A percentile compares a stretch with the other conserved stretches of the same genome.
Conservation (phyloP, 257 asterid genomes). For the Thymus mandschuricus region DNA sequence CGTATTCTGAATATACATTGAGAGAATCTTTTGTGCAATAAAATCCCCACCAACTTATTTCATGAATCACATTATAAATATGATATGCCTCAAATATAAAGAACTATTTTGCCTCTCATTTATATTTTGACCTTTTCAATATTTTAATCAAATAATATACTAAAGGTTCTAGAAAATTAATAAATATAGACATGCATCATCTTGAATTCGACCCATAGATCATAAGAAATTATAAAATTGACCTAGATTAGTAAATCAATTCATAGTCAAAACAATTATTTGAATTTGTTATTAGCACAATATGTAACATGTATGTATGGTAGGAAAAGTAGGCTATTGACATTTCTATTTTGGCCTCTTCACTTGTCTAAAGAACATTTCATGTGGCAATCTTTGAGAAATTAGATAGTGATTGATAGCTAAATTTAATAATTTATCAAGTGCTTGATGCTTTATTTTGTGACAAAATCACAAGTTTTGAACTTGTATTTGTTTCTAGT, state of each 20-base stretch:
- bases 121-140: not conserved
- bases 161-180: too few relatives aligned
- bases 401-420: constrained; percentile 29
- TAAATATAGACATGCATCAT: not conserved
- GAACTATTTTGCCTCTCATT: not conserved
- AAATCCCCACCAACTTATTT: not conserved
- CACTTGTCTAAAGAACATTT: constrained; percentile 19
- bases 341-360: constrained; percentile 30
- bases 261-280: constrained; percentile 29
- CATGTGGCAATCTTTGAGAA: not conserved
- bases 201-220: not conserved
- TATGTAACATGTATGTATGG: constrained; percentile 17
- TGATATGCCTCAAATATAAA: too few relatives aligned
- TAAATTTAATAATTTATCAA: constrained; percentile 8
- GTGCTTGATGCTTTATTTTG: not conserved
- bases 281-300: constrained; percentile 21
- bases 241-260: not conserved
- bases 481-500: constrained; percentile 17
- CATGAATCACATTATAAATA: not conserved
- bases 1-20: too few relatives aligned
- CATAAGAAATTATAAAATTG: too few relatives aligned
- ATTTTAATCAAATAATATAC: not conserved
- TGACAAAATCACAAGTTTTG: constrained; percentile 22
- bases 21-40: not conserved
- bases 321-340: constrained; percentile 20